phyloP scores from a whole-genome alignment of 2,329 filamentous ascomycete species.

The Colletotrichum camelliae region DNA sequence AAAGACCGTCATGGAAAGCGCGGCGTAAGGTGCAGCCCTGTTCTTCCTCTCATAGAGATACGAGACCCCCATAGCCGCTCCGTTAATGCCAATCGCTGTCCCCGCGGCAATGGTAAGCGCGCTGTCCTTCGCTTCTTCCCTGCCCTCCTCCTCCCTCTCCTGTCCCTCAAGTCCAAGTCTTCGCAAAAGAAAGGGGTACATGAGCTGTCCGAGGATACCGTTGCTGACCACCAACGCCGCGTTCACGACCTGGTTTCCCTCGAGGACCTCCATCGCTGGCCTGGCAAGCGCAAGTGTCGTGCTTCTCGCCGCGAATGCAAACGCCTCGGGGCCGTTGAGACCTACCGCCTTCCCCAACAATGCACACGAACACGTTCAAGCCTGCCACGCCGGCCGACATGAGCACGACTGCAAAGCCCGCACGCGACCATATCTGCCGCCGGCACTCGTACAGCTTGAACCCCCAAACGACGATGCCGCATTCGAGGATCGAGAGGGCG shows the following conservation, averaged over 20 bases:
- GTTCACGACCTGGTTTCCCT: constrained; percentile 52
- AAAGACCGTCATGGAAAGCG: constrained; percentile 62
- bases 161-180: constrained; percentile 29
- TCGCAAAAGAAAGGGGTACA: constrained; percentile 40
- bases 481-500: constrained; percentile 53
- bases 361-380: constrained; percentile 45
- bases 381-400: constrained; percentile 42
- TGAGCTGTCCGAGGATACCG: constrained; percentile 49
- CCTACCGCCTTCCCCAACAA: constrained; percentile 41
- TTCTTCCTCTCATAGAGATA: constrained; percentile 60
- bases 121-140: constrained; percentile 15
- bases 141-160: neutral
- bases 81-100: constrained; percentile 61
- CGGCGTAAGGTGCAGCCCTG: constrained; percentile 60
- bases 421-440: constrained; percentile 46
- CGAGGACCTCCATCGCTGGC: constrained; percentile 49
- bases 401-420: constrained; percentile 43
- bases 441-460: constrained; percentile 59
- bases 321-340: constrained; percentile 35
- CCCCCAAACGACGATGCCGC: constrained; percentile 58
- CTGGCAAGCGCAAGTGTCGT: constrained; percentile 56
- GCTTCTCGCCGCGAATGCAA: constrained; percentile 55
- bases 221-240: constrained; percentile 58
- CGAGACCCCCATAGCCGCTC: constrained; percentile 64
- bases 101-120: constrained; percentile 53